Conservation (phyloP, 805 yeast species). For the Wickerhamiella sorbophila region DNA sequence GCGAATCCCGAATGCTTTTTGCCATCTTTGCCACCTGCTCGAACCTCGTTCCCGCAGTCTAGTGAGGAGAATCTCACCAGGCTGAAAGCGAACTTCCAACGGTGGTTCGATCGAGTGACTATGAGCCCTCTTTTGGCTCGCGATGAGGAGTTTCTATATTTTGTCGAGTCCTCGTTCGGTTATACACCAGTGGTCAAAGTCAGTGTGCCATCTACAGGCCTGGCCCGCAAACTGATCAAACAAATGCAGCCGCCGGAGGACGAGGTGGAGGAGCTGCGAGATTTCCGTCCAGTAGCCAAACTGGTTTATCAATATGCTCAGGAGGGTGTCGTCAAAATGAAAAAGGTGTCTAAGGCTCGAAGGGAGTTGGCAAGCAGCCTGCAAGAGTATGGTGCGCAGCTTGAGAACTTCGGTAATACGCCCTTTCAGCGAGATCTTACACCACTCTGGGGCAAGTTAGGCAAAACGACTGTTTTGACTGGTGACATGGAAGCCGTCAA, state of each 20-base stretch:
- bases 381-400: conserved; percentile 33
- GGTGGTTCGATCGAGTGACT: conserved; percentile 70
- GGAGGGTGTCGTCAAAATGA: conserved; percentile 40
- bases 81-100: conserved; percentile 48
- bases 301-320: conserved; percentile 47
- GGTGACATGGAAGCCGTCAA: conserved; percentile 68
- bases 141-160: conserved; percentile 78
- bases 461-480: conserved; percentile 49
- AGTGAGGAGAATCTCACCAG: conserved; percentile 64
- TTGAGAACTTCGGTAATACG: neutral
- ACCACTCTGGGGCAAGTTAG: conserved; percentile 56
- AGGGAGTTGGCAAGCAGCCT: conserved; percentile 41
- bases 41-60: conserved; percentile 67
- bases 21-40: conserved; percentile 68
- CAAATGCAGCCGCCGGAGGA: conserved; percentile 89
- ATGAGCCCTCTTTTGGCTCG: conserved; percentile 65
- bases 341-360: conserved; percentile 35
- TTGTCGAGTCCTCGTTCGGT: conserved; percentile 64
- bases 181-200: conserved; percentile 48
- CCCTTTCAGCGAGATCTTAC: neutral
- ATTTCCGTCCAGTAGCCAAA: conserved; percentile 77
- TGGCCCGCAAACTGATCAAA: conserved; percentile 77
- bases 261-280: conserved; percentile 64
- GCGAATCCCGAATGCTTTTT: conserved; percentile 87
- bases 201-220: conserved; percentile 64